These are phyloP conservation scores for Zymoseptoria passerinii DNA, from an alignment of 2,329 filamentous ascomycete species.

Conservation along the genomic window DNA sequence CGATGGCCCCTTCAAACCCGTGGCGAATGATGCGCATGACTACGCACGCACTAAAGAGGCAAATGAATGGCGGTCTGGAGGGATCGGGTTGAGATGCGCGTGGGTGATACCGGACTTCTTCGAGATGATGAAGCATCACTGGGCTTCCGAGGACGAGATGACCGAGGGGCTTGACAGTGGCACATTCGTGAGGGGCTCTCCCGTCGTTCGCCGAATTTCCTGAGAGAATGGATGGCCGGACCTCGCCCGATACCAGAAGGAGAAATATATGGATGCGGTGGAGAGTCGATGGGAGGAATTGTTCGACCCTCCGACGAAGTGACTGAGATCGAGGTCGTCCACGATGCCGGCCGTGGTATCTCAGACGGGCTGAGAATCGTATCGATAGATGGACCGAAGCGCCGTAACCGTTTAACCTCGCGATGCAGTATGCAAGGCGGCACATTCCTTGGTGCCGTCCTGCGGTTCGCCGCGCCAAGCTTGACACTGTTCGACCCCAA, in stretches of 20 bases:
- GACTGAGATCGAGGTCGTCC: too few relatives aligned
- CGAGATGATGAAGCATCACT: slow-evolving; percentile 1
- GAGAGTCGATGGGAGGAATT: neutral
- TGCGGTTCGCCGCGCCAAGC: too few relatives aligned
- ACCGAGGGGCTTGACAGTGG: too few relatives aligned
- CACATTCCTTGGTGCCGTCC: too few relatives aligned
- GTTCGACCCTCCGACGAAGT: neutral
- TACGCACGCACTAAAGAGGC: neutral
- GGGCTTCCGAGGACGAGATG: too few relatives aligned
- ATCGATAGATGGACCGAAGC: too few relatives aligned
- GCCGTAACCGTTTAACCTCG: too few relatives aligned
- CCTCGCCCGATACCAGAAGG: neutral
- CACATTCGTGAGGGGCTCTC: too few relatives aligned
- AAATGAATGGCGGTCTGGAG: neutral
- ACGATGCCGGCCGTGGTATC: too few relatives aligned
- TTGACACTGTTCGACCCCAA: too few relatives aligned
- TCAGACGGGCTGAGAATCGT: too few relatives aligned
- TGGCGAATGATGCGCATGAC: neutral
- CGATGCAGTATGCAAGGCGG: neutral
- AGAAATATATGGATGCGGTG: neutral
- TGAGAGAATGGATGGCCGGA: neutral
- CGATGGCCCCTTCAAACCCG: neutral
- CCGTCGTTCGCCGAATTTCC: neutral
- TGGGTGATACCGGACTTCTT: slow-evolving; percentile 1
- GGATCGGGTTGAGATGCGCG: neutral